Base-by-base conservation (phyloP, 1,139 yeast genomes). In the Geotrichum aggregatum region DNA sequence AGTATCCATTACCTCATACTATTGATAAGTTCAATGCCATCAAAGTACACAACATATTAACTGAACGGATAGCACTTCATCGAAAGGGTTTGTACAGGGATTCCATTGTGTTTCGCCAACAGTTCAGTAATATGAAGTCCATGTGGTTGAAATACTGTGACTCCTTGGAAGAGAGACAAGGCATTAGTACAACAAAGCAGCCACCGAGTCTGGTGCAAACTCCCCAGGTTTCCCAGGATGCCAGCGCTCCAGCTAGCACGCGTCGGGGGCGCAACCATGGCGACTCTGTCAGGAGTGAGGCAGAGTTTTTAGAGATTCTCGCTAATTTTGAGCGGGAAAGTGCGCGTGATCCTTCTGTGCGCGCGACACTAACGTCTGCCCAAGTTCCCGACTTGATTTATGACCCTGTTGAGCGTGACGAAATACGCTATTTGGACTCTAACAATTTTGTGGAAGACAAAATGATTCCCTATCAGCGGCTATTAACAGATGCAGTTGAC, bases 301-400 rank as follows among this genome's bases (percentile, higher is more conserved):
- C 95, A 2, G 96, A 87, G 67, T 88, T 87, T 63, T 76, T 84
- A 69, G 95, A 87, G 64, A 84, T 88, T 53, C 70, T 87, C 54
- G 84, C 84, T 52, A 75, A 76, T 44, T 74, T 83, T 58, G 95
- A 82, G 62, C 81, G 79, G 63, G 95, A 84, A 66, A 85, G 81
- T 61, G 92, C 83, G 61, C 82, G 77, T 42, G 96, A 89, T 67
- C 97, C 98, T 0, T 67, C 87, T 54, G 77, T 79, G n/a, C 80
- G 84, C 51, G 97, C 97, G 8, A 79, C 82, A 58, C 79, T 83
- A 59, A 84, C 91, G 1, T 84, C 96, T 7, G 98, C 98, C 0
- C 67, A 61, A 1, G 86, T 91, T 35, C 98, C 98, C 0, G 83
- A 84, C 57, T 78, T 87, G 78, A 78, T 84, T 4, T 69, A 84